A percentile compares a stretch with the other conserved stretches of the same genome.
phyloP scores from a whole-genome alignment of 495 filamentous ascomycete genomes.

The Penicillium subrubescens region DNA sequence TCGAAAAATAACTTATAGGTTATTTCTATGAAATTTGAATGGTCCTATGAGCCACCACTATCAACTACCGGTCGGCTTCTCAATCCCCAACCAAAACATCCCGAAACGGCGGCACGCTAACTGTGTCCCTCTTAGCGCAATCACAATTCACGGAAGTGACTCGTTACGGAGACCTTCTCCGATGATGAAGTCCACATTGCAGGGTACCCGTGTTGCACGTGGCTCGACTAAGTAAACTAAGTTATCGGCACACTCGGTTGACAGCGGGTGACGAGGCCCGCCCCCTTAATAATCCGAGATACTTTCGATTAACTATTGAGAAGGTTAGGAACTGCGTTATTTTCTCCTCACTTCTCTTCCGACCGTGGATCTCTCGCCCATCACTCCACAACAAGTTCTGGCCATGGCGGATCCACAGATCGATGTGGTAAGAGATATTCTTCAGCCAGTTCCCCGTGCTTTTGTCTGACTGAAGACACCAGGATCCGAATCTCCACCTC shows the following conservation, averaged over 20 bases:
- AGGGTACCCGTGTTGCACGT: background rate
- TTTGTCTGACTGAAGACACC: background rate
- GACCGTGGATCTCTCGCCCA: background rate
- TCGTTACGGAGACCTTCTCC: background rate
- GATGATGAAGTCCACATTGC: background rate
- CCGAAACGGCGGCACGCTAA: background rate
- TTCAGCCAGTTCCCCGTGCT: background rate
- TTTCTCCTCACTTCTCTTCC: background rate
- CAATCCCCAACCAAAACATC: background rate
- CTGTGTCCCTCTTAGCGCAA: background rate
- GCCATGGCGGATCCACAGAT: background rate
- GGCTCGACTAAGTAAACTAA: background rate
- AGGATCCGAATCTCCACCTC: background rate
- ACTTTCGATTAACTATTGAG: background rate
- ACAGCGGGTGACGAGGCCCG: background rate
- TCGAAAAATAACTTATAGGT: too few species aligned
- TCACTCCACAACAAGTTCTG: background rate
- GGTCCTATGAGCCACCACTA: too few species aligned
- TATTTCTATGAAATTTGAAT: too few species aligned
- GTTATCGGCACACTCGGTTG: background rate
- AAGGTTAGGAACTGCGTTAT: background rate
- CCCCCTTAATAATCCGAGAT: conserved; percentile 1
- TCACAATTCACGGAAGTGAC: background rate
- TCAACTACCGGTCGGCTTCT: background rate
- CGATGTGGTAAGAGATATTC: background rate